Conservation (phyloP, 2,329 filamentous ascomycete species). For the Metarhizium humberi region DNA sequence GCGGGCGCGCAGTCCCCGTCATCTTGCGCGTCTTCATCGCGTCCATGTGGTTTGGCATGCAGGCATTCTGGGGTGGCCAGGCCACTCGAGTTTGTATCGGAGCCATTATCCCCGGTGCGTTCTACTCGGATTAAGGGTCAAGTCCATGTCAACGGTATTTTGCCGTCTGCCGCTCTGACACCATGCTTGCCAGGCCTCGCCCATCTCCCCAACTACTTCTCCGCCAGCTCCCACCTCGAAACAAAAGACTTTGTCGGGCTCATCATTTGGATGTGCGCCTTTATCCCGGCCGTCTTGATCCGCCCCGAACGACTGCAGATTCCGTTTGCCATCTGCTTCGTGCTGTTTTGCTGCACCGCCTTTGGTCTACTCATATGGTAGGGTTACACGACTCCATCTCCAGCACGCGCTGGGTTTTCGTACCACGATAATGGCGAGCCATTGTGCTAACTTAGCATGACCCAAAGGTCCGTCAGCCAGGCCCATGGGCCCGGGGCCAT, state of each 20-base stretch:
- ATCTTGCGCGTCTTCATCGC: slow-evolving; percentile 16
- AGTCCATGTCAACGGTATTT: too few relatives aligned
- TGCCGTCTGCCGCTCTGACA: too few relatives aligned
- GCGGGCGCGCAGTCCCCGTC: slow-evolving; percentile 13
- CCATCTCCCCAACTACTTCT: slow-evolving; percentile 14
- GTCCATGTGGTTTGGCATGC: slow-evolving; percentile 19
- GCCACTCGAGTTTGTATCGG: slow-evolving; percentile 18
- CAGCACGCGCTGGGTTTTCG: too few relatives aligned
- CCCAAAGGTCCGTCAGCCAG: slow-evolving; percentile 11
- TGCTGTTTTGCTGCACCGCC: too few relatives aligned
- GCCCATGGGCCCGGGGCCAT: slow-evolving; percentile 13
- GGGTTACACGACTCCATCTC: too few relatives aligned
- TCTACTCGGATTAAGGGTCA: background rate
- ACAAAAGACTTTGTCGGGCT: slow-evolving; percentile 18
- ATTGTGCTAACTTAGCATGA: slow-evolving; percentile 6
- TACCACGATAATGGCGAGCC: too few relatives aligned
- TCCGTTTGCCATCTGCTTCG: too few relatives aligned
- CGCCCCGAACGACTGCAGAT: too few relatives aligned
- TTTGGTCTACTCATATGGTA: too few relatives aligned
- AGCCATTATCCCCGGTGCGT: slow-evolving; percentile 16
- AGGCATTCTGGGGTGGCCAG: slow-evolving; percentile 20
- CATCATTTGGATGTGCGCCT: too few relatives aligned
- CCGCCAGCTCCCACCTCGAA: slow-evolving; percentile 13
- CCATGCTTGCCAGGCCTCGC: slow-evolving; percentile 7
- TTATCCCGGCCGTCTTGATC: too few relatives aligned